Evolutionary conservation across 2,329 filamentous ascomycete species (phyloP), one percentile per base, ranked within the genome.

Genomic region (Lojkania enalia): DNA sequence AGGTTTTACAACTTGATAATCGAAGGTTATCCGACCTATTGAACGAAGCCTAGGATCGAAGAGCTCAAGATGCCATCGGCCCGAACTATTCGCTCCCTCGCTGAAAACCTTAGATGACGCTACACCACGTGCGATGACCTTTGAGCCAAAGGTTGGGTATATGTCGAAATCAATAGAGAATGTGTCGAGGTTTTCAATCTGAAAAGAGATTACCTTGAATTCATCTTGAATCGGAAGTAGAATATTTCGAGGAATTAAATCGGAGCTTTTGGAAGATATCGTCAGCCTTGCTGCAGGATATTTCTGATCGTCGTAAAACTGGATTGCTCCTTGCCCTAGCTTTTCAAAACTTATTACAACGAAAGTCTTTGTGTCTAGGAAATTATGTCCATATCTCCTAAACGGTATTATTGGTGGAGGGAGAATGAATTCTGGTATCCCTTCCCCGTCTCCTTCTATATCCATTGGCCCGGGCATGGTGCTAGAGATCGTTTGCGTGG

Each of bases 111-210:
- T 88, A 1, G 94, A 90, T 20, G 96, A 80, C 12, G 90, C 94
- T 41, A 96, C 90, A 3, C 90, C 95, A 70, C 95, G 95, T 11
- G 92, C 94, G 65, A 99, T 97, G 39, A 97, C 87, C 71, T 96
- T 97, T 38, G 92, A 95, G 39, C 94, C 94, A 64, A 97, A 97
- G 0, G 94, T 96, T 0, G 94, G 92, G 69, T 94, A 99, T 32
- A 99, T 90, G 63, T 99, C 94, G 56, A 99, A 96, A 69, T 99
- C 94, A 52, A 99, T 86, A 13, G 90, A 86, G 70, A 99, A 99
- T 0, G 87, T 87, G 47, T 95, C 89, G 43, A 97, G 76, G 51
- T 89, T 94, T 70, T 99, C 94, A 41, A 97, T 87, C 64, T 99
- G 94, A 75, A 99, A 97, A 5, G 90, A 95, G 54, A 96, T 87